These are phyloP conservation scores for Arctostaphylos glauca DNA, from an alignment of 148 eudicot species.

Conservation along the genomic window DNA sequence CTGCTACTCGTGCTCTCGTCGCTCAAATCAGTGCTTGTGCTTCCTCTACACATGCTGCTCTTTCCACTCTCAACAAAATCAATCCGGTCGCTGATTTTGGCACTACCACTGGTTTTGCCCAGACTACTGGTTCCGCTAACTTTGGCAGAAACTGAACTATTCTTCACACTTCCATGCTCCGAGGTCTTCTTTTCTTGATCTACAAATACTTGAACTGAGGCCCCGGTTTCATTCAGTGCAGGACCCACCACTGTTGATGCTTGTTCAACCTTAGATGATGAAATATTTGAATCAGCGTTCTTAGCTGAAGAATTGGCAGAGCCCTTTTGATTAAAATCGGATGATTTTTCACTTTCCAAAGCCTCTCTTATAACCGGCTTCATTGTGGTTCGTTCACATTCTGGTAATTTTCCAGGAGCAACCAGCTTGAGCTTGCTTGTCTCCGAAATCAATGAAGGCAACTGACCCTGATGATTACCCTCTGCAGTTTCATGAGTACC, in stretches of 20 bases:
- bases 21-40: constrained; percentile 65
- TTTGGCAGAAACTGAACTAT: constrained; percentile 54
- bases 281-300: constrained; percentile 7
- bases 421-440: constrained; percentile 26
- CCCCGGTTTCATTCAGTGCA: constrained; percentile 18
- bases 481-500: constrained; percentile 6
- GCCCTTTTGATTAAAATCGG: constrained; percentile 6
- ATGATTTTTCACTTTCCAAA: neutral
- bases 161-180: constrained; percentile 41
- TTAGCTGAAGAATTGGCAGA: neutral
- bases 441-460: constrained; percentile 14
- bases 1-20: constrained; percentile 76
- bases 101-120: constrained; percentile 54
- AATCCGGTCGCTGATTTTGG: constrained; percentile 46
- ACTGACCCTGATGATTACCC: neutral
- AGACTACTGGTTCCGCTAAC: constrained; percentile 46
- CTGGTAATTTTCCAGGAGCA: constrained; percentile 25
- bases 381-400: constrained; percentile 23
- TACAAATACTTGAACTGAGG: constrained; percentile 30
- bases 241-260: constrained; percentile 13
- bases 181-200: constrained; percentile 49
- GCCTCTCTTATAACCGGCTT: constrained; percentile 20
- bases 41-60: constrained; percentile 60
- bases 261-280: constrained; percentile 16
- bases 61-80: constrained; percentile 60